These are phyloP conservation scores for Solanum chiquidenum DNA, from an alignment of 257 asterid genomes.

Conservation along the genomic window DNA sequence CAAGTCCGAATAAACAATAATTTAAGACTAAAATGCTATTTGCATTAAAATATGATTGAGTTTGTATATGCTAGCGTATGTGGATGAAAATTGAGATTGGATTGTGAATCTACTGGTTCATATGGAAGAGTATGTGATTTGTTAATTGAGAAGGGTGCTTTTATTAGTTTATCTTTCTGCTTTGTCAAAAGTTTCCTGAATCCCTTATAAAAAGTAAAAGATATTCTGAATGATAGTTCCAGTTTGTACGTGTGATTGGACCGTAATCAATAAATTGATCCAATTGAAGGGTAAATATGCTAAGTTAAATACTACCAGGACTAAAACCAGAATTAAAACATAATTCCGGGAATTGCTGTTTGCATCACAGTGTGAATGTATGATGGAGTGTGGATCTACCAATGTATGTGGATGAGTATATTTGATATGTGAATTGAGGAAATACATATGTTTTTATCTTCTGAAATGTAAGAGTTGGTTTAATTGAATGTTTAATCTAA, in stretches of 20 bases:
- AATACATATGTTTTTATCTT: background rate
- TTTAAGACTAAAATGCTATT: background rate
- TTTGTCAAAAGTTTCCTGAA: background rate
- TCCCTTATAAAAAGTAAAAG: background rate
- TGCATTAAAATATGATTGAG: background rate
- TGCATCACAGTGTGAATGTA: background rate
- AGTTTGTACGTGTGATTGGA: background rate
- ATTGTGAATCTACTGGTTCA: background rate
- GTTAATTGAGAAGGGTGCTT: background rate
- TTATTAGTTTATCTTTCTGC: background rate
- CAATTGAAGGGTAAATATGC: background rate
- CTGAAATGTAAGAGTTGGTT: background rate
- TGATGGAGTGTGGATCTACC: background rate
- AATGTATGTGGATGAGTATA: background rate
- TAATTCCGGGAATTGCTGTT: background rate
- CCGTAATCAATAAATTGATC: background rate
- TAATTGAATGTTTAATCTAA: background rate
- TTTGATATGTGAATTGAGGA: background rate
- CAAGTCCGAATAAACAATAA: background rate
- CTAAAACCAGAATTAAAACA: background rate
- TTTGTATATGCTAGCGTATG: background rate
- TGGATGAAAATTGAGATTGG: background rate
- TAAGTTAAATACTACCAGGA: background rate
- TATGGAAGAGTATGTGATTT: background rate
- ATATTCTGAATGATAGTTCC: background rate